Percentiles rank a stretch among this genome's conserved stretches.
Conservation (phyloP, 768 basidiomycete species). For the Cyathus striatus region DNA sequence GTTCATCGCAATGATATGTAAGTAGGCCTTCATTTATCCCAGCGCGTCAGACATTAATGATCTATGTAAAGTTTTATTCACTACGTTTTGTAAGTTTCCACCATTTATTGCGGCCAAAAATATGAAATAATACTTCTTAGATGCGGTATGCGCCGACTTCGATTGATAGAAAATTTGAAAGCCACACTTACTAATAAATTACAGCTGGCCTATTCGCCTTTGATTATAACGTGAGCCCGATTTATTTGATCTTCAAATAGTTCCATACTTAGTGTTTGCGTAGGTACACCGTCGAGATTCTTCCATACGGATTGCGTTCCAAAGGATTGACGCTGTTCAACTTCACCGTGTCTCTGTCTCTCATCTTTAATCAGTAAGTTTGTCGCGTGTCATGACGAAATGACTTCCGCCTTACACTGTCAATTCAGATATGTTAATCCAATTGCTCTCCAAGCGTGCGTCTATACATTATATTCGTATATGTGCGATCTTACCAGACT, state of each 20-base stretch:
- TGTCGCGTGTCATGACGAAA: not conserved
- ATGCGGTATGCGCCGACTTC: not conserved
- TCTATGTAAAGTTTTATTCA: not conserved
- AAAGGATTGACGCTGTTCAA: conserved; percentile 12
- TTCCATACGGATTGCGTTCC: conserved; percentile 11
- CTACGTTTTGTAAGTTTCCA: not conserved
- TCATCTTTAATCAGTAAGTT: conserved; percentile 13
- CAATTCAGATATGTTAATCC: conserved; percentile 10
- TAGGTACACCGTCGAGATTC: conserved; percentile 13
- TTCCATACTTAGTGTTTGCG: not conserved
- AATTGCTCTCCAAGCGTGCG: conserved; percentile 5
- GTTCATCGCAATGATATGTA: conserved; percentile 43
- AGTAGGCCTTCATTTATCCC: conserved; percentile 3
- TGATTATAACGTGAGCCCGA: not conserved
- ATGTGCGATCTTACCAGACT: not conserved
- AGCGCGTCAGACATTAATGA: not conserved
- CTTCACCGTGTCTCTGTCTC: conserved; percentile 11
- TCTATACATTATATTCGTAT: not conserved
- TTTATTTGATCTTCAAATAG: not conserved
- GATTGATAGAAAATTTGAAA: not conserved
- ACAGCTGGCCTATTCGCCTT: not conserved
- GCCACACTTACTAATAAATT: not conserved
- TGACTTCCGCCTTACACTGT: not conserved
- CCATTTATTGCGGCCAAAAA: not conserved
- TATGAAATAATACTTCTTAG: not conserved